Evolutionary conservation across 1,139 yeast species (phyloP), one percentile per base, ranked within the genome.

Genomic region (Candida sojae): DNA sequence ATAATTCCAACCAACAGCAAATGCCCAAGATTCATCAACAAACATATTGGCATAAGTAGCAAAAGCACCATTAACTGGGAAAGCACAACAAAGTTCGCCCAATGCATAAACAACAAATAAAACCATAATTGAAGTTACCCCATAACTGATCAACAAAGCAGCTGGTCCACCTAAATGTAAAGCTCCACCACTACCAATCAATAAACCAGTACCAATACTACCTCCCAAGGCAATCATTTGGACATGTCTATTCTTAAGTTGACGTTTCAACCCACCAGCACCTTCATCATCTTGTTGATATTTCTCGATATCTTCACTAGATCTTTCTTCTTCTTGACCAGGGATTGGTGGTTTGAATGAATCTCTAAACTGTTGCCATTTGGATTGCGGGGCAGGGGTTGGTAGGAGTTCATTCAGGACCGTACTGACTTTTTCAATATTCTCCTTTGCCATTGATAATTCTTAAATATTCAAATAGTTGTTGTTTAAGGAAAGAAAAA

Each of bases 61-160:
- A 67, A 87, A 88, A 1, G 92, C 89, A 57, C 96, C 96, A 48
- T 87, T 75, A 41, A 88, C 83, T 6, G 95, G 92, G 66, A 84
- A 88, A 11, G 84, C 77, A 37, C 87, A 88, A 42, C 95, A 90
- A 62, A 89, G 64, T 66, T 90, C 97, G 54, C 96, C 95, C 48
- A 90, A 81, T n/a, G 93, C 84, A 62, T 88, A 92, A 59, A 88
- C 85, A 42, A 88, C 86, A 58, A 83, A 79, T 68, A 82, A 87
- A 56, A 89, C 81, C 79, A 86, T 76, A 6, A 86, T 73, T 41
- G 91, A 88, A 53, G 87, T 77, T 42, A 84, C 67, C 45, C 81
- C 80, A 61, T 84, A 88, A 48, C 91, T 91, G 49, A 85, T 79
- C 39, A 88, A 64, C 40, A 88, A 69, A 47, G 88, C 87, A 5